Conservation (phyloP, 306 rosid genomes). For the Oxytropis ochrocephala region DNA sequence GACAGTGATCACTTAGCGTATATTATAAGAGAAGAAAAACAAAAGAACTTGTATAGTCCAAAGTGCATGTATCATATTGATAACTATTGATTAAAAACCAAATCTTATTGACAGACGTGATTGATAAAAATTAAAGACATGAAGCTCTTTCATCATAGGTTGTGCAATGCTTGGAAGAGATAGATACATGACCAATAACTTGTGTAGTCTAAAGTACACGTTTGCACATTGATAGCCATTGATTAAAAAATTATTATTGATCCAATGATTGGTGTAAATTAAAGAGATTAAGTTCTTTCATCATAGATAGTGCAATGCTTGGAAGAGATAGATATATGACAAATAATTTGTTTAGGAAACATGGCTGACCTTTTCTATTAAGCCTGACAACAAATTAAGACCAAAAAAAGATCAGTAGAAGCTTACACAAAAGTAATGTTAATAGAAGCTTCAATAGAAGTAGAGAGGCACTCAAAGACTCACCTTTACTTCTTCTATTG, state of each 20-base stretch:
- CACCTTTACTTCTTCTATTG: conserved; percentile 98
- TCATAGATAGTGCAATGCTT: not conserved
- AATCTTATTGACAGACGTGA: not conserved
- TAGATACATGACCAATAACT: not conserved
- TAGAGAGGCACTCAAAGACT: conserved; percentile 23
- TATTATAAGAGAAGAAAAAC: not conserved
- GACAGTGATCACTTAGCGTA: not conserved
- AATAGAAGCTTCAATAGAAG: conserved; percentile 9
- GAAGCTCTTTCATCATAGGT: not conserved
- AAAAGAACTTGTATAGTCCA: not conserved
- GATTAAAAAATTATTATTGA: not conserved
- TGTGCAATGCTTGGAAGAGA: not conserved
- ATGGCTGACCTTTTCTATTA: conserved; percentile 11
- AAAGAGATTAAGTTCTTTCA: not conserved
- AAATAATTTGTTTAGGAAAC: not conserved
- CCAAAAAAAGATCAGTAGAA: conserved; percentile 5
- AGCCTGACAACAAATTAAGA: not conserved
- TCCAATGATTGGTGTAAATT: not conserved
- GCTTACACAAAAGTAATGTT: conserved; percentile 8
- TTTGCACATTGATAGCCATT: not conserved
- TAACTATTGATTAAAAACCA: not conserved
- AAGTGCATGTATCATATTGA: not conserved
- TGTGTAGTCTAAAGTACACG: not conserved
- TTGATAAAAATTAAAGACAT: not conserved
- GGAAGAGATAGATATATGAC: not conserved